phyloP scores from a whole-genome alignment of 257 asterid species.

The Penstemon barbatus region DNA sequence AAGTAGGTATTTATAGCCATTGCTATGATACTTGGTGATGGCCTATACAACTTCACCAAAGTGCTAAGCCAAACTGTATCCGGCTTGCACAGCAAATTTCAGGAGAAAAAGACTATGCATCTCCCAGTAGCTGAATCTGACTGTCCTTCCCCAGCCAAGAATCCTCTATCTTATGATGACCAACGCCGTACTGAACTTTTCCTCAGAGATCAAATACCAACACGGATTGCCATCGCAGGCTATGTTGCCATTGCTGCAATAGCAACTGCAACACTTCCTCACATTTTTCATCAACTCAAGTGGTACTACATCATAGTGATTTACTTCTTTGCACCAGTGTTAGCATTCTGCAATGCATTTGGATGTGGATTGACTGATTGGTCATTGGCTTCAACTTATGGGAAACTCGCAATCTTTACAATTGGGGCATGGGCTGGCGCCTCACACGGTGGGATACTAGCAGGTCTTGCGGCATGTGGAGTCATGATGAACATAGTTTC shows the following conservation, averaged over 20 bases:
- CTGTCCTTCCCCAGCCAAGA: constrained; percentile 22
- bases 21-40: constrained; percentile 65
- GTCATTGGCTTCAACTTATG: constrained; percentile 58
- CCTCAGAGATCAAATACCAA: constrained; percentile 62
- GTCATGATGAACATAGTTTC: constrained; percentile 68
- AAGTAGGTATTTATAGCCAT: constrained; percentile 52
- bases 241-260: constrained; percentile 42
- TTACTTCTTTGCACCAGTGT: constrained; percentile 51
- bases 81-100: constrained; percentile 37
- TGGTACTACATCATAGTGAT: constrained; percentile 52
- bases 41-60: constrained; percentile 59
- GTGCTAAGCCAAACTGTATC: constrained; percentile 44
- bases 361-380: constrained; percentile 66
- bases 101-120: constrained; percentile 22
- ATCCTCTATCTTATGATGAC: constrained; percentile 39
- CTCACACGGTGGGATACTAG: constrained; percentile 51
- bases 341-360: constrained; percentile 67
- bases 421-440: constrained; percentile 65
- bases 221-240: constrained; percentile 44
- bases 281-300: constrained; percentile 51
- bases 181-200: constrained; percentile 45
- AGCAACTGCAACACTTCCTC: constrained; percentile 50
- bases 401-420: constrained; percentile 57
- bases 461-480: constrained; percentile 71
- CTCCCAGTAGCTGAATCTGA: constrained; percentile 30